phyloP scores from a whole-genome alignment of 306 rosid genomes.

The Quercus gilva region DNA sequence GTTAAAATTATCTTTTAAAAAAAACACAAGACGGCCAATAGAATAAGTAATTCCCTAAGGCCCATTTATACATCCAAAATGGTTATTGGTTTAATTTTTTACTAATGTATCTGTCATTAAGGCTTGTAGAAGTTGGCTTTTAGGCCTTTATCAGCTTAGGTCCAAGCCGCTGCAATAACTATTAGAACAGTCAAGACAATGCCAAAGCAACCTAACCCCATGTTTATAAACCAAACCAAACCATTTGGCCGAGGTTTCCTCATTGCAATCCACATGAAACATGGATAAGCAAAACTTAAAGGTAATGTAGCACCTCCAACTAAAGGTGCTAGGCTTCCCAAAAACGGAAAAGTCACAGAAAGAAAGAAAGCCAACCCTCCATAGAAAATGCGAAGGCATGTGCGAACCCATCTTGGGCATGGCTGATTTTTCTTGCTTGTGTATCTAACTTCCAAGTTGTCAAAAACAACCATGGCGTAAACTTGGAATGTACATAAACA shows the following conservation, averaged over 20 bases:
- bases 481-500: no score
- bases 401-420: no score
- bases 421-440: no score
- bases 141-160: slow-evolving; percentile 38
- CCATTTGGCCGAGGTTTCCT: slow-evolving; percentile 42
- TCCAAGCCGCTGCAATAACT: slow-evolving; percentile 42
- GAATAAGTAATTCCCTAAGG: no score
- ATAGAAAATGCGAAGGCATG: slow-evolving; percentile 34
- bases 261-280: slow-evolving; percentile 70
- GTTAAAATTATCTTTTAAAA: no score
- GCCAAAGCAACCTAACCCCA: slow-evolving; percentile 50
- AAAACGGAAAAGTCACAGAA: slow-evolving; percentile 62
- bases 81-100: no score
- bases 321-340: slow-evolving; percentile 44
- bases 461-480: no score
- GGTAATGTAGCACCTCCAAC: slow-evolving; percentile 63
- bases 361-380: slow-evolving; percentile 50
- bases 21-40: no score
- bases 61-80: neutral
- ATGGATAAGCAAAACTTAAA: slow-evolving; percentile 60
- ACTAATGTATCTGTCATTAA: neutral
- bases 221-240: slow-evolving; percentile 38
- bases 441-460: no score
- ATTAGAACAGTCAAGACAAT: slow-evolving; percentile 40
- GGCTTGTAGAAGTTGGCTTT: slow-evolving; percentile 64